Conservation (phyloP, 2,329 filamentous ascomycete species). For the Epichloe gansuensis region DNA sequence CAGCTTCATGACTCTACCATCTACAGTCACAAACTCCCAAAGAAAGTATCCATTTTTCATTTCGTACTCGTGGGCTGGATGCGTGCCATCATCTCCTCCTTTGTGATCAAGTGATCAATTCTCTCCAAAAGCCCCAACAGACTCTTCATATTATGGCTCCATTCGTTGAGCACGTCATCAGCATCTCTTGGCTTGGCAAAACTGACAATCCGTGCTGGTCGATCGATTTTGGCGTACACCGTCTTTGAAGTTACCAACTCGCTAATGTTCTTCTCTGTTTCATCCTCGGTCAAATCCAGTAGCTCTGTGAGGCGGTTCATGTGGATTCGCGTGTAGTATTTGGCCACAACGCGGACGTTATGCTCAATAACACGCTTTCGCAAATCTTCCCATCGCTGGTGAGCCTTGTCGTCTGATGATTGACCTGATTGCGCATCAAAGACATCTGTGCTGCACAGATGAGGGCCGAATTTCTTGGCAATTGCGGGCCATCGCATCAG, state of each 20-base stretch:
- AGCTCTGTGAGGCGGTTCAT: constrained; percentile 83
- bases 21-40: background rate
- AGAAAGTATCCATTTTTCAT: constrained; percentile 13
- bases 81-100: constrained; percentile 99
- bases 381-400: constrained; percentile 82
- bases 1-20: background rate
- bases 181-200: constrained; percentile 92
- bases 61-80: constrained; percentile 55
- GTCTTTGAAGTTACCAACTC: constrained; percentile 96
- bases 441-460: constrained; percentile 79
- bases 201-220: constrained; percentile 79
- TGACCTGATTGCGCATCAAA: constrained; percentile 58
- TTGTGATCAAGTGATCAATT: constrained; percentile 96
- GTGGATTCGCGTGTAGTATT: constrained; percentile 96
- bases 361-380: constrained; percentile 98
- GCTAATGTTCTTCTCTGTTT: constrained; percentile 98
- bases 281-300: constrained; percentile 82
- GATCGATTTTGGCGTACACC: constrained; percentile 93
- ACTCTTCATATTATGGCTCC: constrained; percentile 97
- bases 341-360: constrained; percentile 92
- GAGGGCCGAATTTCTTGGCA: constrained; percentile 73
- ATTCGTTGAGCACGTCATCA: constrained; percentile 94
- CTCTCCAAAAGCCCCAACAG: constrained; percentile 72
- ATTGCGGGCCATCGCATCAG: constrained; percentile 98
- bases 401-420: constrained; percentile 64